Percentiles rank a stretch among this genome's conserved stretches.
These are phyloP conservation scores for Backusella liffmaniae DNA, from an alignment of 192 early-diverging fungal species.

Conservation along the genomic window DNA sequence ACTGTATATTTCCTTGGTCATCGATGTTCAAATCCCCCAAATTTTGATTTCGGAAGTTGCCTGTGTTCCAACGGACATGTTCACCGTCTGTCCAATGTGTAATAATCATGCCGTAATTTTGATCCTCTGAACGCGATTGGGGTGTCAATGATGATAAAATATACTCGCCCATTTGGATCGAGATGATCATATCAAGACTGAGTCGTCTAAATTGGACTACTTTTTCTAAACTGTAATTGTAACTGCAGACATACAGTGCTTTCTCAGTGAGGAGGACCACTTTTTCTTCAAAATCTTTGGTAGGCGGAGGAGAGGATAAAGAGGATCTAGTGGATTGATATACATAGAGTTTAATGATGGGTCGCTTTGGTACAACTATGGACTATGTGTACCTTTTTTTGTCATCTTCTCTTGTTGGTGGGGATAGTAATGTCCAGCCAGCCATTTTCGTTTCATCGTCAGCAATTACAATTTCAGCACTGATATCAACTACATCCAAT, in stretches of 20 bases:
- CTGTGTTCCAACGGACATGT: constrained; percentile 48
- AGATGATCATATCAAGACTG: constrained; percentile 51
- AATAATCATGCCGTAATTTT: constrained; percentile 54
- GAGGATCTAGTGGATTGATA: neutral
- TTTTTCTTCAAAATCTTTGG: constrained; percentile 57
- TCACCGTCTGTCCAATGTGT: constrained; percentile 47
- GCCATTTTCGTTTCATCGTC: constrained; percentile 58
- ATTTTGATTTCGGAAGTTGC: constrained; percentile 45
- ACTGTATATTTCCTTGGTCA: neutral
- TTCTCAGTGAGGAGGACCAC: constrained; percentile 61
- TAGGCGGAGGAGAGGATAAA: neutral
- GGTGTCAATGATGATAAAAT: constrained; percentile 38
- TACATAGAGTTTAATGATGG: too few species aligned
- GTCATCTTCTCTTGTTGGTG: constrained; percentile 34
- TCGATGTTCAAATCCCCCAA: constrained; percentile 29
- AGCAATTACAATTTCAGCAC: constrained; percentile 60
- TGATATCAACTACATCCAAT: constrained; percentile 40
- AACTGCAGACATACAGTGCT: constrained; percentile 69
- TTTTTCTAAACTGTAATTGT: constrained; percentile 67
- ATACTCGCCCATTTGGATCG: constrained; percentile 60
- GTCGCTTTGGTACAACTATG: neutral
- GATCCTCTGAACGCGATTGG: constrained; percentile 32
- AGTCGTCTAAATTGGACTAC: constrained; percentile 63
- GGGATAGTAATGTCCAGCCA: constrained; percentile 65
- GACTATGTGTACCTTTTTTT: constrained; percentile 40